These are phyloP conservation scores for Choiromyces venosus DNA, from an alignment of 495 filamentous ascomycete species.

Conservation along the genomic window DNA sequence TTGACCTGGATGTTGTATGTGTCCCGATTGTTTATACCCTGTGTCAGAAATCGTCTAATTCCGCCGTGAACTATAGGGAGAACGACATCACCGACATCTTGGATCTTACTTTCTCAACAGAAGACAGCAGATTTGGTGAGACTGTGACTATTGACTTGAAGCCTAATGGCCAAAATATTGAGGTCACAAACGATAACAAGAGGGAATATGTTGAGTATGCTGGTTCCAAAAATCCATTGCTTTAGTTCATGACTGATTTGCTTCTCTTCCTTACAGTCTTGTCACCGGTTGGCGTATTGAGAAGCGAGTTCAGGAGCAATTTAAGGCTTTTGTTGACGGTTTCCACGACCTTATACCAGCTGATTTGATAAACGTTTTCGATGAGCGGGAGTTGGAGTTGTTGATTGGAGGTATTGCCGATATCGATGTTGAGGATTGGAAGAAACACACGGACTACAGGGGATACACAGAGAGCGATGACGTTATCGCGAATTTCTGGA, in stretches of 20 bases:
- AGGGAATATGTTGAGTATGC: constrained; percentile 85
- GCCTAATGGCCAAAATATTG: constrained; percentile 80
- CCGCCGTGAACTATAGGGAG: constrained; percentile 52
- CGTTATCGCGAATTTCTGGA: constrained; percentile 98
- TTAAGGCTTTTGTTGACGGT: constrained; percentile 92
- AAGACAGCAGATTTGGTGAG: constrained; percentile 96
- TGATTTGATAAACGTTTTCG: constrained; percentile 96
- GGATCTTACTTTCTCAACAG: constrained; percentile 89
- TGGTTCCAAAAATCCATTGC: background rate
- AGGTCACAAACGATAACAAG: constrained; percentile 96
- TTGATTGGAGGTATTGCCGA: constrained; percentile 98
- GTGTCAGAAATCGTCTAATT: background rate
- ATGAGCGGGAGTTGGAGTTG: constrained; percentile 93
- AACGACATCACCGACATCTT: constrained; percentile 90
- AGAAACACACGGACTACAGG: constrained; percentile 99
- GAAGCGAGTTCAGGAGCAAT: constrained; percentile 95
- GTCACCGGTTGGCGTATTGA: constrained; percentile 99
- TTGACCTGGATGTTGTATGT: constrained; percentile 85
- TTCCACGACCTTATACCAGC: constrained; percentile 97
- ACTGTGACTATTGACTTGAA: constrained; percentile 88
- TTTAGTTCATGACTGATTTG: constrained; percentile 13
- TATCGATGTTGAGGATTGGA: constrained; percentile 99
- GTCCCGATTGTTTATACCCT: background rate
- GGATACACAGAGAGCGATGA: constrained; percentile 98
- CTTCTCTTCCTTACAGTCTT: constrained; percentile 49